Percentiles rank a stretch among this genome's conserved stretches.
Conservation (phyloP, 768 basidiomycete genomes). For the Hemileccinum impolitum region DNA sequence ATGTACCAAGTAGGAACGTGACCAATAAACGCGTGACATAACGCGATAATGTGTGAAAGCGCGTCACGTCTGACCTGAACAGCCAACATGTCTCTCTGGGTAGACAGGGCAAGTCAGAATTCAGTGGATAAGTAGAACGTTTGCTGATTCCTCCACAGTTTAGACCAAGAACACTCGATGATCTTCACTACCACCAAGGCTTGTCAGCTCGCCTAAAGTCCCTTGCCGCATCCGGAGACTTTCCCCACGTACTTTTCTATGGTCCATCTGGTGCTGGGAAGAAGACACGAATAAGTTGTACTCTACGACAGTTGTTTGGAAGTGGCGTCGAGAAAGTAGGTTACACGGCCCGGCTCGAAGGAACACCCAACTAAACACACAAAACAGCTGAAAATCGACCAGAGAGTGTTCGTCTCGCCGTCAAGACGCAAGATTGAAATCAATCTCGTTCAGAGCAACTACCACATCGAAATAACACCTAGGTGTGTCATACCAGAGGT, state of each 20-base stretch:
- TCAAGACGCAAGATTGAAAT: constrained; percentile 93
- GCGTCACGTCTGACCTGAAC: constrained; percentile 3
- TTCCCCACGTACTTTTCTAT: constrained; percentile 97
- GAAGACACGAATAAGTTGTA: constrained; percentile 94
- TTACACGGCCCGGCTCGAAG: not conserved
- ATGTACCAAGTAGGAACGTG: constrained; percentile 5
- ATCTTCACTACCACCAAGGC: constrained; percentile 82
- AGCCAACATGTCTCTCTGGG: constrained; percentile 61
- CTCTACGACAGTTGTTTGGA: constrained; percentile 85
- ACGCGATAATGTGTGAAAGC: constrained; percentile 17
- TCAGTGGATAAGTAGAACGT: not conserved
- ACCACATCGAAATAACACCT: constrained; percentile 95
- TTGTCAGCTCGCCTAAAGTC: constrained; percentile 80
- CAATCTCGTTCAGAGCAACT: constrained; percentile 97
- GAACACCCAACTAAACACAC: not conserved
- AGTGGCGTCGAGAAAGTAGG: constrained; percentile 87
- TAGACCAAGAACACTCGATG: constrained; percentile 79
- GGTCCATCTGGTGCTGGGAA: constrained; percentile 97
- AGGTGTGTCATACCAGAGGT: constrained; percentile 50
- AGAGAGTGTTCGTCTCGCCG: constrained; percentile 91
- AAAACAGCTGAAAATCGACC: constrained; percentile 90
- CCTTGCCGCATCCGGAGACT: constrained; percentile 85
- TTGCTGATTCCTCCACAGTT: constrained; percentile 47
- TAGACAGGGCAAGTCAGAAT: constrained; percentile 41
- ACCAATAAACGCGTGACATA: constrained; percentile 31